These are phyloP conservation scores for Kingdonia uniflora DNA, from an alignment of 164 flowering plant genomes.

Conservation along the genomic window DNA sequence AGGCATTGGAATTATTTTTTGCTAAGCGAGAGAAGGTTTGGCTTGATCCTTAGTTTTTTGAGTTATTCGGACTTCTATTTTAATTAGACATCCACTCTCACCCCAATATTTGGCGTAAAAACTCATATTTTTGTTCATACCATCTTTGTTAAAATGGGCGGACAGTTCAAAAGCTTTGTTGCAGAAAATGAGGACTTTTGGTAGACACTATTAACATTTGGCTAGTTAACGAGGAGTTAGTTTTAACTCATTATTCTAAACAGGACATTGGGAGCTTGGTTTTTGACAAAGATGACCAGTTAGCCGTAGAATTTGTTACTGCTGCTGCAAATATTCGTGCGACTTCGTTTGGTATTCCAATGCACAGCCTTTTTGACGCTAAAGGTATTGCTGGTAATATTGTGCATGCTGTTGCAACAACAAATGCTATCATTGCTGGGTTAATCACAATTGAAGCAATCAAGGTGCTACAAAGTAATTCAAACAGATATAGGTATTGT, in stretches of 20 bases:
- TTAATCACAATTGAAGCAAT: slow-evolving; percentile 95
- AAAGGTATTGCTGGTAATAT: slow-evolving; percentile 99
- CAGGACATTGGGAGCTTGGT: slow-evolving; percentile 84
- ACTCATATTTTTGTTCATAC: too few species aligned
- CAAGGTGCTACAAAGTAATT: slow-evolving; percentile 67
- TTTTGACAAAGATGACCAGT: slow-evolving; percentile 97
- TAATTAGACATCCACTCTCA: too few species aligned
- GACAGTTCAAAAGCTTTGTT: too few species aligned
- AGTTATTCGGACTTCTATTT: not conserved
- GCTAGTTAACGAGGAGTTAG: too few species aligned
- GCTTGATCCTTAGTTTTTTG: slow-evolving; percentile 3
- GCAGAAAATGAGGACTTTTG: too few species aligned
- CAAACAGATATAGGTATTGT: slow-evolving; percentile 52
- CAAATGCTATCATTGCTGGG: slow-evolving; percentile 94
- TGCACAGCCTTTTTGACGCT: slow-evolving; percentile 95
- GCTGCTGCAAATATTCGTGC: slow-evolving; percentile 99
- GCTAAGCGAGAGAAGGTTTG: slow-evolving; percentile 61
- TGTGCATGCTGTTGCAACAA: slow-evolving; percentile 98
- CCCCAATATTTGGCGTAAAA: too few species aligned
- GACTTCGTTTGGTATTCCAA: slow-evolving; percentile 81
- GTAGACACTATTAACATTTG: too few species aligned
- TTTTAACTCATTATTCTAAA: not conserved
- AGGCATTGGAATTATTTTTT: slow-evolving; percentile 73
- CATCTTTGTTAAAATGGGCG: too few species aligned
- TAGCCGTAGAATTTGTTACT: slow-evolving; percentile 97